Base-by-base conservation (phyloP, 2,329 filamentous ascomycete genomes). In the Fusarium illudens region DNA sequence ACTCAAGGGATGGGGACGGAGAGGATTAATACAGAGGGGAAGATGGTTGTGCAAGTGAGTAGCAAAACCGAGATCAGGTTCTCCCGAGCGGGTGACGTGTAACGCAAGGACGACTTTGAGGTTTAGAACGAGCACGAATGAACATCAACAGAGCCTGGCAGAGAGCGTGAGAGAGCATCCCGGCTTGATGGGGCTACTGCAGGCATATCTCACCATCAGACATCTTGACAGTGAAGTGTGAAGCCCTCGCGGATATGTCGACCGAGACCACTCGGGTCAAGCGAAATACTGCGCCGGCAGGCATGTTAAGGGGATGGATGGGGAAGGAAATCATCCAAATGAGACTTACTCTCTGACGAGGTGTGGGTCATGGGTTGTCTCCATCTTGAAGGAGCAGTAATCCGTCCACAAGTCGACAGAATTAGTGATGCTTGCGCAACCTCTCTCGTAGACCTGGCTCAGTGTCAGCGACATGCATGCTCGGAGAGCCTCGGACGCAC, bases 321-420 rank as follows among this genome's bases (percentile, higher is more conserved):
- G 85, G 85, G 85, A 85, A 90, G 85, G 85, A 89, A 90, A 89
- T 85, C 84, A 83, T 82, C 80, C 78, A 73, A 65, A 70, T 67
- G 81, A 84, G 87, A 98, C 96, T 98, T 97, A 99, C 96, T 98
- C 96, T 97, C 96, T 91, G 84, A 97, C 96, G 81, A 96, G 87
- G 78, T 96, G 92, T 75, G 93, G 88, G 78, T 97, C 94, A 82
- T 99, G 96, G 73, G 92, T 96, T 60, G 96, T 98, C 79, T 98
- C 94, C 83, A 96, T 94, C 81, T 98, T 98, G 88, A 98, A 98
- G 75, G 90, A 88, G 84, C 95, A 98, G 83, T 97, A 99, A 75
- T 97, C 94, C 55, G 93, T 92, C 96, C 96, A 99, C 63, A 99
- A 85, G 78, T 99, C 96, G 75, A 97, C 94, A 33, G 95, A 98